These are phyloP conservation scores for Macaranga tanarius DNA, from an alignment of 441 rosid genomes.

Conservation along the genomic window DNA sequence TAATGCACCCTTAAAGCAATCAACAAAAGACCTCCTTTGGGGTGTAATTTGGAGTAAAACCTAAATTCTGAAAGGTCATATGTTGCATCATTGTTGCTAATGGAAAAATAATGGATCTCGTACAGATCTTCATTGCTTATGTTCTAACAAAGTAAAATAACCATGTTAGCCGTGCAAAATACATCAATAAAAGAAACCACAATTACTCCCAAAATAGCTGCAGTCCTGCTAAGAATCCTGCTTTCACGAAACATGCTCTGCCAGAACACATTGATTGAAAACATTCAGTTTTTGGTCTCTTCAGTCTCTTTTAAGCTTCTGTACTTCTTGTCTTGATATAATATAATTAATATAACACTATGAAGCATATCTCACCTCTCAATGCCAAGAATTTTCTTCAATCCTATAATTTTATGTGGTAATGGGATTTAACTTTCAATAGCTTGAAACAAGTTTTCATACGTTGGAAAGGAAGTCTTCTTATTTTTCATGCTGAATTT, in stretches of 20 bases:
- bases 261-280: neutral
- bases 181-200: neutral
- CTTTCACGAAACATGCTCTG: neutral
- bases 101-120: neutral
- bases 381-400: neutral
- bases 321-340: neutral
- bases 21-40: neutral
- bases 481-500: neutral
- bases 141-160: no score
- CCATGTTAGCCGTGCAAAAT: neutral
- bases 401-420: neutral
- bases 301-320: no score
- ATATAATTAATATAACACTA: neutral
- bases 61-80: neutral
- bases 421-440: neutral
- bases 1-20: neutral
- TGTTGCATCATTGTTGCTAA: neutral
- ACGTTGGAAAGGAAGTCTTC: neutral
- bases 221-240: neutral
- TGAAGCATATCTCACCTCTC: neutral
- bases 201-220: neutral
- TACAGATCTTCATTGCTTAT: neutral
- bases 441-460: conserved; percentile 6
- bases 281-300: no score
- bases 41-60: neutral